Conservation (phyloP, 805 yeast genomes). For the Schwanniomyces vanrijiae region DNA sequence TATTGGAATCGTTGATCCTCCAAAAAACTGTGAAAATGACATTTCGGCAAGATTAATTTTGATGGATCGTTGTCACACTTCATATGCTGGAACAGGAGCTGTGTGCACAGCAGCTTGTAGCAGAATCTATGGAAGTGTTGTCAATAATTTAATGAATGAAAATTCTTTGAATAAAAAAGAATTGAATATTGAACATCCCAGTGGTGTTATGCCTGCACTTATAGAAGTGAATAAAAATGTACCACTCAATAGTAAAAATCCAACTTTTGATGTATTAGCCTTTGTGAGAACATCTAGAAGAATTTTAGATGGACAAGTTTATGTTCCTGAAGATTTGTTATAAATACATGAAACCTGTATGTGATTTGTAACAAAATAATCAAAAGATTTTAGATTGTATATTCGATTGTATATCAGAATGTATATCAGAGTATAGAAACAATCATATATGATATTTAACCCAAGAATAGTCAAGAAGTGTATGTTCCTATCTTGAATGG, state of each 20-base stretch:
- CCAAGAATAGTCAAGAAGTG: no score
- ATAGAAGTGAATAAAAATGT: not conserved
- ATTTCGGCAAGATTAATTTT: not conserved
- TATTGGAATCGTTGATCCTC: not conserved
- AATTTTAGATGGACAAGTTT: not conserved
- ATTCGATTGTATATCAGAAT: no score
- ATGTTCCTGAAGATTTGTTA: not conserved
- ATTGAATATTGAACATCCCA: conserved; percentile 1
- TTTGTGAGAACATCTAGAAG: not conserved
- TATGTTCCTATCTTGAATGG: no score
- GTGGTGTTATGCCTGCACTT: not conserved
- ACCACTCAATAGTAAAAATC: not conserved
- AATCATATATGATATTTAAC: no score
- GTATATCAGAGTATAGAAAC: no score
- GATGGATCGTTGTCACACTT: not conserved
- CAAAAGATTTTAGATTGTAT: no score
- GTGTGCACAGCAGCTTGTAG: not conserved
- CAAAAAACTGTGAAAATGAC: not conserved
- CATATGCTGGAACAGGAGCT: not conserved
- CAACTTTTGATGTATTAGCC: not conserved
- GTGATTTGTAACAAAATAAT: no score
- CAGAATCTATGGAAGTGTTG: not conserved
- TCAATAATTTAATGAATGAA: not conserved
- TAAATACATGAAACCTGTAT: no score
- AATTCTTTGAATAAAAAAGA: not conserved